These are phyloP conservation scores for Pyropia yezoensis DNA, from an alignment of 23 red algal species.

Conservation along the genomic window DNA sequence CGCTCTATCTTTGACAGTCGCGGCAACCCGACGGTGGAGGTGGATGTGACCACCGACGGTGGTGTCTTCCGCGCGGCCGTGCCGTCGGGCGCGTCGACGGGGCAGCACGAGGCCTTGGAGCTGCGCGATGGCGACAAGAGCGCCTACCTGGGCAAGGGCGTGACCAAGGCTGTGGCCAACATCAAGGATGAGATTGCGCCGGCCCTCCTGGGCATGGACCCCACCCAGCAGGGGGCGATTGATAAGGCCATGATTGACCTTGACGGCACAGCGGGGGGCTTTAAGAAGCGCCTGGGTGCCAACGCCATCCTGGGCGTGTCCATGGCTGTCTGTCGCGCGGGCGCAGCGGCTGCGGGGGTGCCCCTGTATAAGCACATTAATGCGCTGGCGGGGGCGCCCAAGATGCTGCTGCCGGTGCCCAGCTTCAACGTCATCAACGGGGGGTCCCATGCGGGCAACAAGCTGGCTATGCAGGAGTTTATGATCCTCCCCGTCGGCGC, in stretches of 20 bases:
- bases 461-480: constrained; percentile 95
- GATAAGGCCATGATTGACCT: constrained; percentile 76
- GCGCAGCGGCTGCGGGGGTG: constrained; percentile 72
- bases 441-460: constrained; percentile 82
- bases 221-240: constrained; percentile 80
- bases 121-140: constrained; percentile 76
- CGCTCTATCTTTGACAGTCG: constrained; percentile 78
- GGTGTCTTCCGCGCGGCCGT: constrained; percentile 81
- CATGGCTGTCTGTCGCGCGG: constrained; percentile 94
- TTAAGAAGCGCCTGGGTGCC: constrained; percentile 79
- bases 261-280: constrained; percentile 72
- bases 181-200: constrained; percentile 80
- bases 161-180: constrained; percentile 81
- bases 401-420: constrained; percentile 78
- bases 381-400: constrained; percentile 83
- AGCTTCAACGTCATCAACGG: constrained; percentile 94
- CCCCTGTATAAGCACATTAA: constrained; percentile 96
- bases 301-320: constrained; percentile 96
- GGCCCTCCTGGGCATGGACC: constrained; percentile 88
- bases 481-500: constrained; percentile 91
- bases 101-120: constrained; percentile 76
- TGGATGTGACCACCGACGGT: constrained; percentile 86
- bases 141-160: constrained; percentile 74
- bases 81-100: constrained; percentile 79
- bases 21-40: constrained; percentile 81